phyloP scores from a whole-genome alignment of 2,329 filamentous ascomycete species.

The Calycina herbarum region DNA sequence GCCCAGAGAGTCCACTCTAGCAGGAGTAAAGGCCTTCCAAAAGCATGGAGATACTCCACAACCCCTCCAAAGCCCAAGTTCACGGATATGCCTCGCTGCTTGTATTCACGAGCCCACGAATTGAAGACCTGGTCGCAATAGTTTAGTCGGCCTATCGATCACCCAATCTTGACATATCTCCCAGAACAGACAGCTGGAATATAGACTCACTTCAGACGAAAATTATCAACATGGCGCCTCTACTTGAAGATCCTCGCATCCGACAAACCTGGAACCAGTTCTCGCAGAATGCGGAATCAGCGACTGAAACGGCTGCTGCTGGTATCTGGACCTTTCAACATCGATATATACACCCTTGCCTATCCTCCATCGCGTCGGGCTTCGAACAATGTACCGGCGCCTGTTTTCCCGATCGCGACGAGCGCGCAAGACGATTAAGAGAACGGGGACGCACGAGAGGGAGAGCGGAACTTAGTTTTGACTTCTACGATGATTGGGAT shows the following conservation, averaged over 20 bases:
- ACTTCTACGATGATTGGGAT: conserved; percentile 99
- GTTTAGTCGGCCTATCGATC: not conserved
- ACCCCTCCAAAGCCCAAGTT: conserved; percentile 1
- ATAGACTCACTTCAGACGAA: not conserved
- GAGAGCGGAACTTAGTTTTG: conserved; percentile 81
- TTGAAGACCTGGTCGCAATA: not conserved
- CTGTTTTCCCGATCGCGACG: conserved; percentile 71
- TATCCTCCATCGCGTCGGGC: conserved; percentile 64
- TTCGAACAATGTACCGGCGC: conserved; percentile 72
- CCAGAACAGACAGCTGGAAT: not conserved
- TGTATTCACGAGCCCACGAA: not conserved
- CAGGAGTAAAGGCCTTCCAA: not conserved
- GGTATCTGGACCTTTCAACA: conserved; percentile 88
- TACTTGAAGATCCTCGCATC: conserved; percentile 80
- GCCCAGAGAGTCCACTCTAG: not conserved
- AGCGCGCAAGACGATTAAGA: conserved; percentile 66
- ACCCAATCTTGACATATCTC: not conserved
- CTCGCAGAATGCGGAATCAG: conserved; percentile 84
- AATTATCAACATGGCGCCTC: conserved; percentile 35
- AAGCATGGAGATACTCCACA: conserved; percentile 2
- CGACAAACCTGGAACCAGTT: conserved; percentile 93
- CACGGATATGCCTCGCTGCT: conserved; percentile 1
- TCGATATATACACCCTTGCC: conserved; percentile 79
- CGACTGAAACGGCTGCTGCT: conserved; percentile 88
- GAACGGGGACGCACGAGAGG: conserved; percentile 61